phyloP scores from a whole-genome alignment of 129 eudicot genomes.

The Tagetes patula region DNA sequence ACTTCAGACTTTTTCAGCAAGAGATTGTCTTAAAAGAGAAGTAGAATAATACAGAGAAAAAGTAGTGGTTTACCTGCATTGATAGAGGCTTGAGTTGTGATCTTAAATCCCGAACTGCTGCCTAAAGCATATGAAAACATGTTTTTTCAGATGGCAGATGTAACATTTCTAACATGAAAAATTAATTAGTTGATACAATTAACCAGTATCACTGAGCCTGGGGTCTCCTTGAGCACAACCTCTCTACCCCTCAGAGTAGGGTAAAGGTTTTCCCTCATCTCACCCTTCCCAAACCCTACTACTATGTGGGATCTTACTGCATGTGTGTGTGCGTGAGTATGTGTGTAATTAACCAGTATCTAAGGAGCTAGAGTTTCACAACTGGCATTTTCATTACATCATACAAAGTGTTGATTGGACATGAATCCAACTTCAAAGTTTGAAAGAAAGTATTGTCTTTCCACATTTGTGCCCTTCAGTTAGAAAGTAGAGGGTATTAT shows the following conservation, averaged over 20 bases:
- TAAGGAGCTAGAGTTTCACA: background rate
- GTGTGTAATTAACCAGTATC: background rate
- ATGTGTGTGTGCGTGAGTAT: too few species aligned
- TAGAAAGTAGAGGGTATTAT: background rate
- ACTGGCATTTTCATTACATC: background rate
- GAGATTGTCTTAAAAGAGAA: background rate
- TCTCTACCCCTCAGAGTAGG: too few species aligned
- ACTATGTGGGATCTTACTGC: too few species aligned
- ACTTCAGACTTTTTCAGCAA: background rate
- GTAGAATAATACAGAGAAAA: background rate
- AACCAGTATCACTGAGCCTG: background rate
- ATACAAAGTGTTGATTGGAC: background rate
- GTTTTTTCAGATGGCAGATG: background rate
- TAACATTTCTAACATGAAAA: background rate
- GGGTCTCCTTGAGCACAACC: too few species aligned
- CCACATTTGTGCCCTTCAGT: background rate
- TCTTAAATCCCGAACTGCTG: slow-evolving; percentile 89
- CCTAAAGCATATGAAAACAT: slow-evolving; percentile 38
- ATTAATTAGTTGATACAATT: background rate
- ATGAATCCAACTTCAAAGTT: background rate
- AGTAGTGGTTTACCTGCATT: slow-evolving; percentile 66
- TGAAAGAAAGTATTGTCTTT: background rate
- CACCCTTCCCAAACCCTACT: too few species aligned
- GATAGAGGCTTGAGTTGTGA: slow-evolving; percentile 93
- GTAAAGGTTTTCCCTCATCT: too few species aligned